Conservation (phyloP, 2,329 filamentous ascomycete genomes). For the Fusarium sp. region DNA sequence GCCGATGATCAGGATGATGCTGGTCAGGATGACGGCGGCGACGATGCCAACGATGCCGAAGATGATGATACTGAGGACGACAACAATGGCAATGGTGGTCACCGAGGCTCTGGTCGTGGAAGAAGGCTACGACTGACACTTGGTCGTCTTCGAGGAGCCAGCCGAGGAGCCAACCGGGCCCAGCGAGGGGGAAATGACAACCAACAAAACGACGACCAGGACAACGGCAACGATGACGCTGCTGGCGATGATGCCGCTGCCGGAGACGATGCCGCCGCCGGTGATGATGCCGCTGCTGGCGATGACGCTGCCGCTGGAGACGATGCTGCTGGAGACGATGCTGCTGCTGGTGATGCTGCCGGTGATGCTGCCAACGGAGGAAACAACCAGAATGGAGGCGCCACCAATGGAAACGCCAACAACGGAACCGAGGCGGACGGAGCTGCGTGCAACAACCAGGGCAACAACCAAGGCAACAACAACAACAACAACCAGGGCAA, state of each 20-base stretch:
- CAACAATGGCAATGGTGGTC: background rate
- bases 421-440: background rate
- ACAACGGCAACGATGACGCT: background rate
- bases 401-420: background rate
- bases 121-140: background rate
- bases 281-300: constrained; percentile 29
- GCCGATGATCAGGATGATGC: background rate
- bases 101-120: background rate
- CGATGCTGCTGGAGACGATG: constrained; percentile 48
- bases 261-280: constrained; percentile 49
- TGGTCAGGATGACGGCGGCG: background rate
- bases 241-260: constrained; percentile 40
- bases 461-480: background rate
- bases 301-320: constrained; percentile 27
- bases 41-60: background rate
- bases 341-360: constrained; percentile 38
- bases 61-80: background rate
- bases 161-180: background rate
- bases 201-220: background rate
- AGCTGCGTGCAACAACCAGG: background rate
- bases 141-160: background rate
- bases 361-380: background rate
- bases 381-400: background rate
- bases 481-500: background rate
- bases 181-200: background rate